Percentiles rank a stretch among this genome's conserved stretches.
phyloP scores from a whole-genome alignment of 2,329 filamentous ascomycete species.

The Zelopaecilomyces penicillatus region DNA sequence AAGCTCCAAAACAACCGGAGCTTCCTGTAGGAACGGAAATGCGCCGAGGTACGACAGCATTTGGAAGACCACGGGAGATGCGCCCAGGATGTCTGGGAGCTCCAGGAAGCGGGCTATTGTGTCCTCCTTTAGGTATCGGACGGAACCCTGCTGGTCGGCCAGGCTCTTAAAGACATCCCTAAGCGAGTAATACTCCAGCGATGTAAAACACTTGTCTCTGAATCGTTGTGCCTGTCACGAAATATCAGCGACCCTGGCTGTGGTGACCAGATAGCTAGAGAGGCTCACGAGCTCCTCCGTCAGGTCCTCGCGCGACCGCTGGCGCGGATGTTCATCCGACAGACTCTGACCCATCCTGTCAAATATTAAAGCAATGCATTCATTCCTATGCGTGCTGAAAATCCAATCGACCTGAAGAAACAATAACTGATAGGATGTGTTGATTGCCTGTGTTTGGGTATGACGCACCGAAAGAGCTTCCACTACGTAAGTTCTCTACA shows the following conservation, averaged over 20 bases:
- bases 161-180: slow-evolving; percentile 65
- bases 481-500: too few relatives aligned
- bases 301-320: slow-evolving; percentile 43
- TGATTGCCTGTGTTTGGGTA: too few relatives aligned
- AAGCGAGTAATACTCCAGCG: slow-evolving; percentile 64
- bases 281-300: slow-evolving; percentile 40
- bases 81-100: slow-evolving; percentile 60
- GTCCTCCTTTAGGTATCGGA: slow-evolving; percentile 59
- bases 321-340: slow-evolving; percentile 36
- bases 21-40: slow-evolving; percentile 64
- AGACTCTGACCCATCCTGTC: slow-evolving; percentile 43
- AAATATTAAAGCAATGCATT: slow-evolving; percentile 4
- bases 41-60: slow-evolving; percentile 64
- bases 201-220: slow-evolving; percentile 61
- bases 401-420: too few relatives aligned
- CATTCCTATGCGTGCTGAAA: too few relatives aligned
- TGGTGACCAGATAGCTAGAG: not conserved
- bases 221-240: slow-evolving; percentile 49
- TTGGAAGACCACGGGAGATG: slow-evolving; percentile 61
- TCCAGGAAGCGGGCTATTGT: slow-evolving; percentile 65
- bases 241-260: slow-evolving; percentile 2
- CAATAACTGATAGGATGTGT: too few relatives aligned
- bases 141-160: slow-evolving; percentile 52
- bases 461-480: too few relatives aligned
- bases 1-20: slow-evolving; percentile 60